Evolutionary conservation across 1,284 basidiomycete species (phyloP).

Genomic region (Cutaneotrichosporon curvatum): DNA sequence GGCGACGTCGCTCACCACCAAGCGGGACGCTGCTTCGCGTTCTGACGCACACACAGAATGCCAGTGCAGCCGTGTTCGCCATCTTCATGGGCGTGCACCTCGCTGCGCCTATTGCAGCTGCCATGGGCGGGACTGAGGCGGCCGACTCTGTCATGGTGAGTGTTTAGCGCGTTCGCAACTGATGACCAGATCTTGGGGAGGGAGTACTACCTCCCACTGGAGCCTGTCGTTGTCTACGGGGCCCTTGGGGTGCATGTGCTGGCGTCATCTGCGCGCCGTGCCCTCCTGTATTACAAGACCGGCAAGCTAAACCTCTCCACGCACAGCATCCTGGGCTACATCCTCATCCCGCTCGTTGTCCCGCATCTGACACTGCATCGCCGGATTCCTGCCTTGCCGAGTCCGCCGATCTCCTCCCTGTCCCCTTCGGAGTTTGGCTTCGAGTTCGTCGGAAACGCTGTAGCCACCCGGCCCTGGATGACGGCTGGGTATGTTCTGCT

Average conservation of each 20-base stretch:
- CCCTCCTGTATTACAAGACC: slow-evolving; percentile 16
- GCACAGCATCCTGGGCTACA: slow-evolving; percentile 26
- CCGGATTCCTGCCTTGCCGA: slow-evolving; percentile 24
- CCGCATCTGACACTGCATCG: slow-evolving; percentile 31
- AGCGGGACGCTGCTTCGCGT: slow-evolving; percentile 23
- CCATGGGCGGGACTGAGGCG: slow-evolving; percentile 24
- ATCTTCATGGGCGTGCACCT: slow-evolving; percentile 39
- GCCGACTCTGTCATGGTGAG: slow-evolving; percentile 39
- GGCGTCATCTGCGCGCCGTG: slow-evolving; percentile 23
- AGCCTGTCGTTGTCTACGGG: slow-evolving; percentile 31
- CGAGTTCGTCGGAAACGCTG: slow-evolving; percentile 37
- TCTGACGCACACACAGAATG: slow-evolving; percentile 39
- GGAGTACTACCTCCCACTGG: slow-evolving; percentile 37
- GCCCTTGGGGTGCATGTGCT: slow-evolving; percentile 32
- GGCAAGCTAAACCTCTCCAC: slow-evolving; percentile 8
- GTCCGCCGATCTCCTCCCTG: slow-evolving; percentile 26
- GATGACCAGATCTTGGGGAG: slow-evolving; percentile 31
- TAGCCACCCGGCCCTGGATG: slow-evolving; percentile 20
- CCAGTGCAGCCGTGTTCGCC: slow-evolving; percentile 36
- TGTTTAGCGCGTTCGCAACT: neutral
- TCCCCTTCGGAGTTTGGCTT: slow-evolving; percentile 37
- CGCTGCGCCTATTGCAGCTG: slow-evolving; percentile 35
- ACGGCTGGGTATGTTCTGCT: slow-evolving; percentile 23
- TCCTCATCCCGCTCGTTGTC: slow-evolving; percentile 28
- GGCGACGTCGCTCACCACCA: neutral